Evolutionary conservation across 164 flowering plant species (phyloP), one percentile per base, ranked within the genome.

Genomic region (Platanus orientalis): DNA sequence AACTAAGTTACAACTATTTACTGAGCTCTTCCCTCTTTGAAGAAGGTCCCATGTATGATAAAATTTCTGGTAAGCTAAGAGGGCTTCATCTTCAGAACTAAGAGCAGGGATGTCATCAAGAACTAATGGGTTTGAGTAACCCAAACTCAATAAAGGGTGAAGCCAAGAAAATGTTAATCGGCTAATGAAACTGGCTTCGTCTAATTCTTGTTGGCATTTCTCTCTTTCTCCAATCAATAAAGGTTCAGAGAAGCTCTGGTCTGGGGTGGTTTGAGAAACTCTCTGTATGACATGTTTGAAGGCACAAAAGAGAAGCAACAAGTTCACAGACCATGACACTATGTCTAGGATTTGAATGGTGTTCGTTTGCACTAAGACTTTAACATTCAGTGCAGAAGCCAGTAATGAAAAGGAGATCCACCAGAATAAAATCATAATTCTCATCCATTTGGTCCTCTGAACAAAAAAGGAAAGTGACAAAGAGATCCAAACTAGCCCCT

Each of bases 91-190:
- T n/a, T n/a, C n/a, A 0, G 72, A 26, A 29, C 63, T 79, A 19
- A 92, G 59, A 67, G 69, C 39, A 17, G 98, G 95, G 54, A 92
- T 76, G 54, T 92, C 93, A 23, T 89, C 83, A 24, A 86, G 76
- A 36, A 24, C 28, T 54, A 90, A 61, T 48, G 89, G 78, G 57
- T 76, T 89, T 11, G 72, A 71, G 75, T 80, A 78, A 4, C 96
- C 98, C 58, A 80, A 58, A 16, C 64, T 20, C 30, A 92, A 81
- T 64, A 92, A 78, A 44, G 90, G 80, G 78, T n/a, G n/a, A n/a
- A n/a, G n/a, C n/a, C n/a, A n/a, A n/a, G n/a, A n/a, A n/a, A n/a
- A n/a, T n/a, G n/a, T 74, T 67, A 89, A 44, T 29, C 47, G 73
- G 71, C 88, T 78, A 27, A 86, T 5, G 23, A 81, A 74, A 59